phyloP scores from a whole-genome alignment of 192 early-diverging fungal genomes.

The Rhizophagus sp. region DNA sequence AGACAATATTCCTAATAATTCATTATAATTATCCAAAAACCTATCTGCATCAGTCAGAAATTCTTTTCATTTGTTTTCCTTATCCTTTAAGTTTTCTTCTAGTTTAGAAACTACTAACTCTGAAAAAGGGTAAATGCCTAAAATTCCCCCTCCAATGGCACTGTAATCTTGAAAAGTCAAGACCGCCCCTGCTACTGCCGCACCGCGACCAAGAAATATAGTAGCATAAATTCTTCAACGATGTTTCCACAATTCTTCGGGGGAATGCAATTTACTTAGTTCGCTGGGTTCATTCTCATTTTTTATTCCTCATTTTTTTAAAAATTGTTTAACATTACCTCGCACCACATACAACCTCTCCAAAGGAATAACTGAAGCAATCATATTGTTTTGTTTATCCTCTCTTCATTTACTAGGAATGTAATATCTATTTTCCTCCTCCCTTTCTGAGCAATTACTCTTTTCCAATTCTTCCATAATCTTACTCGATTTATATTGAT shows the following conservation, averaged over 20 bases:
- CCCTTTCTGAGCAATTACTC: not conserved
- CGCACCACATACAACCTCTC: not conserved
- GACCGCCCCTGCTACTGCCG: not conserved
- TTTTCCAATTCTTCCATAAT: conserved; percentile 15
- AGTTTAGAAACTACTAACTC: not conserved
- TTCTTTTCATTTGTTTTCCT: conserved; percentile 2
- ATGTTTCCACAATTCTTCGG: not conserved
- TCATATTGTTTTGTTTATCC: conserved; percentile 8
- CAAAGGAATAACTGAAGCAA: not conserved
- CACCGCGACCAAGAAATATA: not conserved
- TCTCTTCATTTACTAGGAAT: not conserved
- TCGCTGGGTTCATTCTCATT: not conserved
- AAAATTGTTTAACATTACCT: not conserved
- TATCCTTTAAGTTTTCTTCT: not conserved
- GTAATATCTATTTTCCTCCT: not conserved
- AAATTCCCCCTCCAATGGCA: not conserved
- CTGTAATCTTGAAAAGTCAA: not conserved
- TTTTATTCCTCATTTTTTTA: conserved; percentile 6
- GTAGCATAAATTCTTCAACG: not conserved
- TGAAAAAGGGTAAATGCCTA: not conserved
- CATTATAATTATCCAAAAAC: conserved; percentile 8
- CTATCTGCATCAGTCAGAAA: conserved; percentile 6
- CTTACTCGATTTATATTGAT: not conserved
- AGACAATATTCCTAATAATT: conserved; percentile 8
- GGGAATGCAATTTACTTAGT: not conserved